Evolutionary conservation across 805 yeast species (phyloP).

Genomic region (Myxozyma udenii): DNA sequence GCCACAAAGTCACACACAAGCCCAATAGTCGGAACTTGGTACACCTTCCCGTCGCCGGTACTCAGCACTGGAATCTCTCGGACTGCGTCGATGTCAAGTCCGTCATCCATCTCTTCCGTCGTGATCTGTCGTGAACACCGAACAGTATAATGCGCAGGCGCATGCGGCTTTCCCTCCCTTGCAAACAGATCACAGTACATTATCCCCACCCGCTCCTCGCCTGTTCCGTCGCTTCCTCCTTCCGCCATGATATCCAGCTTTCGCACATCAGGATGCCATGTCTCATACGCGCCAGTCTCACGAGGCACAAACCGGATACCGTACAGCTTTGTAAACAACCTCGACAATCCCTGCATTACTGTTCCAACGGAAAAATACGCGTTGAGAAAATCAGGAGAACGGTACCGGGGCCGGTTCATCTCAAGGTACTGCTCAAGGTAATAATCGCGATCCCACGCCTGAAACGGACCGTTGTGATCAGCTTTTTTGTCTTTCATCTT

Average conservation of each 20-base stretch:
- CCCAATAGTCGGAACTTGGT: constrained; percentile 86
- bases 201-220: constrained; percentile 56
- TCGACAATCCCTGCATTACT: constrained; percentile 76
- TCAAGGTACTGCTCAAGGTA: constrained; percentile 40
- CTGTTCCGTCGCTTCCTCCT: constrained; percentile 42
- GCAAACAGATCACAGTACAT: constrained; percentile 86
- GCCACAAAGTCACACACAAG: constrained; percentile 74
- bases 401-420: constrained; percentile 36
- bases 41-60: constrained; percentile 46
- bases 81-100: constrained; percentile 34
- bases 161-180: constrained; percentile 65
- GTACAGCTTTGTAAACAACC: constrained; percentile 65
- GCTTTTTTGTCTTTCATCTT: constrained; percentile 38
- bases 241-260: constrained; percentile 73
- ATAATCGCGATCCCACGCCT: constrained; percentile 93
- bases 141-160: constrained; percentile 92
- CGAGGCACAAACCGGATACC: constrained; percentile 74
- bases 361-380: constrained; percentile 80
- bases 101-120: constrained; percentile 46
- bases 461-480: constrained; percentile 43
- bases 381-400: constrained; percentile 49
- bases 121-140: constrained; percentile 85
- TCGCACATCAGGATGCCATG: constrained; percentile 85
- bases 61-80: constrained; percentile 27
- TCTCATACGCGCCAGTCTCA: constrained; percentile 63